Percentiles rank a stretch among this genome's conserved stretches.
Conservation (phyloP, 2,329 filamentous ascomycete genomes). For the Xylariaceae sp. region DNA sequence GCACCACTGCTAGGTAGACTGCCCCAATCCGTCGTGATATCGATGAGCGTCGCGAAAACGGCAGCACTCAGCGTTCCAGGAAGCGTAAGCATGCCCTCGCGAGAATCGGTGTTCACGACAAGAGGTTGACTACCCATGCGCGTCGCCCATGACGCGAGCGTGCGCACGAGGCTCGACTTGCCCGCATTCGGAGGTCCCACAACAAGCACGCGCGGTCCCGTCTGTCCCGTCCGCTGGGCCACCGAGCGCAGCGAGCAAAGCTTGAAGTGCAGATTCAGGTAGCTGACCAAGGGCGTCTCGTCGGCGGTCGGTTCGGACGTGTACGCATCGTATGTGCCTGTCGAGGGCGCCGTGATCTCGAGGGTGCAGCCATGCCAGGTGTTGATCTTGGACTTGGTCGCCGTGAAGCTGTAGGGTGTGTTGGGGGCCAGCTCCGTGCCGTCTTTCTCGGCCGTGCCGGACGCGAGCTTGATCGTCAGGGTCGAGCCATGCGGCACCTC, state of each 20-base stretch:
- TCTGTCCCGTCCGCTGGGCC: slow-evolving; percentile 40
- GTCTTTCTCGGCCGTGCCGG: slow-evolving; percentile 86
- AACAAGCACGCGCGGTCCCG: slow-evolving; percentile 76
- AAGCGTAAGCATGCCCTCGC: slow-evolving; percentile 70
- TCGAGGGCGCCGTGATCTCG: slow-evolving; percentile 60
- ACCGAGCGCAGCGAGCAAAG: slow-evolving; percentile 67
- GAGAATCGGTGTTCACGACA: slow-evolving; percentile 78
- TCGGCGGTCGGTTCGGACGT: slow-evolving; percentile 63
- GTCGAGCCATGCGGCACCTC: slow-evolving; percentile 52
- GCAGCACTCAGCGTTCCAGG: slow-evolving; percentile 80
- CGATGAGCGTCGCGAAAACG: slow-evolving; percentile 82
- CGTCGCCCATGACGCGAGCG: slow-evolving; percentile 73
- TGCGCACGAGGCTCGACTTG: slow-evolving; percentile 76
- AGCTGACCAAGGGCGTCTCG: slow-evolving; percentile 74
- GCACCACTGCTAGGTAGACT: slow-evolving; percentile 87
- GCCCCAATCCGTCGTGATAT: slow-evolving; percentile 77
- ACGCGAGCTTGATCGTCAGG: slow-evolving; percentile 57
- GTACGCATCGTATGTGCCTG: slow-evolving; percentile 43
- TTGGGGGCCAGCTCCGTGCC: slow-evolving; percentile 85
- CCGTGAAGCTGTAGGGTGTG: slow-evolving; percentile 73
- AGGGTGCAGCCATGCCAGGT: slow-evolving; percentile 89
- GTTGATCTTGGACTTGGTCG: slow-evolving; percentile 80
- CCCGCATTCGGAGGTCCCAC: slow-evolving; percentile 73
- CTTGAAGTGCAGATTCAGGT: slow-evolving; percentile 83
- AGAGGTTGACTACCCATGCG: slow-evolving; percentile 69